Evolutionary conservation across 2,329 filamentous ascomycete genomes (phyloP).

Genomic region (Fusarium sp.): DNA sequence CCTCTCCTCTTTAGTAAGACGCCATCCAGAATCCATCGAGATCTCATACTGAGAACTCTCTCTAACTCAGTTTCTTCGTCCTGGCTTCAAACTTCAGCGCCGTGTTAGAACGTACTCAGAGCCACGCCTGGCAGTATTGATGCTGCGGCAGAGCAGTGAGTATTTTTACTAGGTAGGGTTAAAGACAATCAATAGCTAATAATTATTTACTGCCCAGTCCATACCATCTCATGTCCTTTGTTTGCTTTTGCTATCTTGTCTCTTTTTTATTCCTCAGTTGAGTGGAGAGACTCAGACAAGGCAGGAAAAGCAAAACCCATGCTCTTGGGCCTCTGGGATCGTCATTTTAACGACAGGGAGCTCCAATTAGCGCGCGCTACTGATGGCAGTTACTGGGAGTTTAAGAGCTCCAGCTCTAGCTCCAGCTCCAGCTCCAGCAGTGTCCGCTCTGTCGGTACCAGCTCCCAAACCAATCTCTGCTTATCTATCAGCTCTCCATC

Average conservation of each 20-base stretch:
- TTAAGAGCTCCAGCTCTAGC: constrained; percentile 4
- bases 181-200: neutral
- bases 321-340: constrained; percentile 31
- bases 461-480: neutral
- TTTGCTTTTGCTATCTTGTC: constrained; percentile 6
- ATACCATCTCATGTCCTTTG: constrained; percentile 1
- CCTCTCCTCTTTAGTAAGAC: constrained; percentile 3
- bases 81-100: constrained; percentile 14
- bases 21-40: constrained; percentile 15
- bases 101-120: constrained; percentile 3
- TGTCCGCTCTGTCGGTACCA: constrained; percentile 42
- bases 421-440: constrained; percentile 26
- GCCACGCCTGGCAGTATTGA: constrained; percentile 11
- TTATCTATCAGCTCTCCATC: neutral
- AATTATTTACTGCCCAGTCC: neutral
- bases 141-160: constrained; percentile 1
- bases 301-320: constrained; percentile 8
- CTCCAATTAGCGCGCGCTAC: constrained; percentile 42
- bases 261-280: constrained; percentile 19
- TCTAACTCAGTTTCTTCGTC: constrained; percentile 12
- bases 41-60: constrained; percentile 14
- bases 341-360: constrained; percentile 26
- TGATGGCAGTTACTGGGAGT: constrained; percentile 13
- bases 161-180: constrained; percentile 2
- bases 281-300: constrained; percentile 1